A percentile compares a stretch with the other conserved stretches of the same genome.
These are phyloP conservation scores for Tetrapisispora namnaoensis DNA, from an alignment of 805 yeast species.

Conservation along the genomic window DNA sequence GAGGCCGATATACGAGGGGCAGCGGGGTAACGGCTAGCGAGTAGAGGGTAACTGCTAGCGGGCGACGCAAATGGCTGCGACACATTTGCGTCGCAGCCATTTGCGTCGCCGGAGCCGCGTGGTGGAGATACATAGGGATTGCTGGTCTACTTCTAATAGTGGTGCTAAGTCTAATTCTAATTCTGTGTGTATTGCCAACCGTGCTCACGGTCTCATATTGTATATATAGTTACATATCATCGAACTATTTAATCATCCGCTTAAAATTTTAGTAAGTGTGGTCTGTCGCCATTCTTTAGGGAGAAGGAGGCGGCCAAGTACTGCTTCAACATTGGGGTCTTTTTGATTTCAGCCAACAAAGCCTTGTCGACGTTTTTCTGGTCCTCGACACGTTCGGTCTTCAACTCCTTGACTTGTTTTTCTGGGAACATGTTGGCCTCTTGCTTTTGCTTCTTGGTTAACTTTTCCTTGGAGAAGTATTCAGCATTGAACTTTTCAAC, in stretches of 20 bases:
- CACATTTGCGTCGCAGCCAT: too few species aligned
- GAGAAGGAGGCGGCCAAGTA: slow-evolving; percentile 94
- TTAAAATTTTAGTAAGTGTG: slow-evolving; percentile 94
- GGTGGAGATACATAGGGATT: too few species aligned
- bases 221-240: neutral
- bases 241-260: slow-evolving; percentile 12
- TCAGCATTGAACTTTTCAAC: slow-evolving; percentile 86
- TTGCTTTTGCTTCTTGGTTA: slow-evolving; percentile 70
- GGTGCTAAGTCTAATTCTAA: too few species aligned
- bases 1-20: too few species aligned
- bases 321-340: slow-evolving; percentile 94
- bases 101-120: too few species aligned
- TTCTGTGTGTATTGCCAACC: too few species aligned
- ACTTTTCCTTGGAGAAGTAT: slow-evolving; percentile 94
- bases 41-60: too few species aligned
- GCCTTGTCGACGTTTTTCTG: slow-evolving; percentile 93
- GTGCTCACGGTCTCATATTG: too few species aligned
- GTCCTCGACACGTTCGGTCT: slow-evolving; percentile 91
- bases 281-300: slow-evolving; percentile 96
- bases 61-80: too few species aligned
- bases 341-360: slow-evolving; percentile 87
- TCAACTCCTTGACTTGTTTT: slow-evolving; percentile 74
- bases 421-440: slow-evolving; percentile 88
- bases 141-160: too few species aligned
- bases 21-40: too few species aligned